Evolutionary conservation across 2,329 filamentous ascomycete genomes (phyloP).

Genomic region (Verticillium albo-atrum): DNA sequence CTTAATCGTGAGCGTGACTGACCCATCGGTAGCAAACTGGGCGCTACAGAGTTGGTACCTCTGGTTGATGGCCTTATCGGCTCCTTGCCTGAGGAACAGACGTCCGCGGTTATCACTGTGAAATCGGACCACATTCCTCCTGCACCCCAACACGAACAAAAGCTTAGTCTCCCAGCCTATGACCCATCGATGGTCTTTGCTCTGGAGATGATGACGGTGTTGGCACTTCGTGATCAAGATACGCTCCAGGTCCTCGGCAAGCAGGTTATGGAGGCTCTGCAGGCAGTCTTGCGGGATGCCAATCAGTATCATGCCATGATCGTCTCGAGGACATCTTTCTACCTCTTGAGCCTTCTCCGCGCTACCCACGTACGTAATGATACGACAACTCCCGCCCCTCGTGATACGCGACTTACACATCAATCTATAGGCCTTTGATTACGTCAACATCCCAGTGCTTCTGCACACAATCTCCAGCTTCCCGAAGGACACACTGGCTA

Average conservation of each 20-base stretch:
- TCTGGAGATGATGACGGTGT: conserved; percentile 82
- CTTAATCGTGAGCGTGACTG: neutral
- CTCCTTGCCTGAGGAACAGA: conserved; percentile 79
- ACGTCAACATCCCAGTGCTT: conserved; percentile 85
- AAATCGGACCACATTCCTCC: conserved; percentile 75
- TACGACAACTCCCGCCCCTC: neutral
- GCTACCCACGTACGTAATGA: conserved; percentile 73
- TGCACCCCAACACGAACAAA: conserved; percentile 57
- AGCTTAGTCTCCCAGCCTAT: conserved; percentile 28
- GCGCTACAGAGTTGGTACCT: conserved; percentile 27
- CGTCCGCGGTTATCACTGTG: conserved; percentile 76
- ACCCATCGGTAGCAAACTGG: conserved; percentile 29
- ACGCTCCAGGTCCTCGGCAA: conserved; percentile 73
- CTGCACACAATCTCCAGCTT: conserved; percentile 89
- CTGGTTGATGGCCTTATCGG: conserved; percentile 68
- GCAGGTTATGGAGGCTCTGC: conserved; percentile 73
- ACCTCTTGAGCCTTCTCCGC: conserved; percentile 76
- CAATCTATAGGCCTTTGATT: conserved; percentile 68
- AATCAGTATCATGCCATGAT: conserved; percentile 76
- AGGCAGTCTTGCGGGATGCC: conserved; percentile 75
- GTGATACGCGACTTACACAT: conserved; percentile 17
- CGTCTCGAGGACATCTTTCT: conserved; percentile 79
- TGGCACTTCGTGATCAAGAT: conserved; percentile 71
- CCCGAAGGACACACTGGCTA: conserved; percentile 69
- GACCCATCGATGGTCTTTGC: conserved; percentile 85